Conservation (phyloP, 2,329 filamentous ascomycete species). For the Cordyceps javanica region DNA sequence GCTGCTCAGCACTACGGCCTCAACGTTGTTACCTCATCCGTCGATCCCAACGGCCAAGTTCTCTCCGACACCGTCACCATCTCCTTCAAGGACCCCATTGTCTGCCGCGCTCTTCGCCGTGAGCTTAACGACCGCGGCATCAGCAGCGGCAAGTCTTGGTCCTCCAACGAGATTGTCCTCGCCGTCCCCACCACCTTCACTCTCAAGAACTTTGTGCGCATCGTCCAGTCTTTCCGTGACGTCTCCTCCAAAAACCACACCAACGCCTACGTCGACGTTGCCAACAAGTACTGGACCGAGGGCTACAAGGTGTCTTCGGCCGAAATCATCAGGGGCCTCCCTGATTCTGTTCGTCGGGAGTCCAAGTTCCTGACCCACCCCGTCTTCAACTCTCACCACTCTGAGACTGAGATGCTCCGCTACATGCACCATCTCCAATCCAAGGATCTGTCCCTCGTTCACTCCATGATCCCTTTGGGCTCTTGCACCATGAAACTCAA, state of each 20-base stretch:
- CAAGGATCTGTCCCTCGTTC: slow-evolving; percentile 87
- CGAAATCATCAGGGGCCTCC: slow-evolving; percentile 38
- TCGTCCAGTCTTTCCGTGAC: slow-evolving; percentile 30
- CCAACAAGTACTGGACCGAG: slow-evolving; percentile 37
- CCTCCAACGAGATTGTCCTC: slow-evolving; percentile 20
- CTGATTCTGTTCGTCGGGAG: slow-evolving; percentile 59
- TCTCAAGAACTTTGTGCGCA: slow-evolving; percentile 16
- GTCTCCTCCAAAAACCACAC: slow-evolving; percentile 22
- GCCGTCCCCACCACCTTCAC: slow-evolving; percentile 23
- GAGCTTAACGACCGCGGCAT: slow-evolving; percentile 53
- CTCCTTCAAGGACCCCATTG: slow-evolving; percentile 29
- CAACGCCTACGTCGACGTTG: slow-evolving; percentile 18
- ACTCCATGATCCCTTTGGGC: slow-evolving; percentile 96
- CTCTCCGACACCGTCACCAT: slow-evolving; percentile 80
- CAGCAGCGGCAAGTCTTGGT: slow-evolving; percentile 62
- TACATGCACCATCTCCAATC: slow-evolving; percentile 93
- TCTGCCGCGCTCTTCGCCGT: slow-evolving; percentile 18
- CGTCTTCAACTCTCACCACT: slow-evolving; percentile 92
- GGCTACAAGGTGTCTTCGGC: slow-evolving; percentile 27
- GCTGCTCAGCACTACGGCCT: slow-evolving; percentile 58
- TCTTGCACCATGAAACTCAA: slow-evolving; percentile 99
- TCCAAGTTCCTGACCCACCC: slow-evolving; percentile 79
- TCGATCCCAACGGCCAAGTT: slow-evolving; percentile 48
- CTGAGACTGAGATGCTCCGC: slow-evolving; percentile 86
- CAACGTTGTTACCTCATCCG: slow-evolving; percentile 52